Conservation (phyloP, 768 basidiomycete genomes). For the Phlebiopsis gigantea region DNA sequence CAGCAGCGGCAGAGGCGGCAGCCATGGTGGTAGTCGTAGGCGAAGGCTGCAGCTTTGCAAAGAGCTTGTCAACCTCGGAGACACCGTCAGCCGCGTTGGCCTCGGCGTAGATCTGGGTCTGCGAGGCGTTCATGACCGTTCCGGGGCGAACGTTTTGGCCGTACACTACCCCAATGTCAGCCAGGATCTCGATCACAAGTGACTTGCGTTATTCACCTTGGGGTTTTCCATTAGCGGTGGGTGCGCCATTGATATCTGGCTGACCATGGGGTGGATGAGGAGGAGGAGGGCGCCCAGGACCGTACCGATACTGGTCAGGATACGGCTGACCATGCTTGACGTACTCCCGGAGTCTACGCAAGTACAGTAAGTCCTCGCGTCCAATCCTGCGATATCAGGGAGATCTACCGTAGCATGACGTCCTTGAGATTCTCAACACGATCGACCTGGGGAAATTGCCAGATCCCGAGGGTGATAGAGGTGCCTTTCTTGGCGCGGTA, state of each 20-base stretch:
- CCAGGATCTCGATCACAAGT: background rate
- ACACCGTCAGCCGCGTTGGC: conserved; percentile 10
- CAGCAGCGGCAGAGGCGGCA: conserved; percentile 14
- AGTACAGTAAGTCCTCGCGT: background rate
- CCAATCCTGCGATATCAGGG: background rate
- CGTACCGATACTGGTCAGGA: conserved; percentile 68
- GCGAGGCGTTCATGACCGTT: background rate
- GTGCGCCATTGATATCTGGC: background rate
- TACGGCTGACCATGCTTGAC: conserved; percentile 64
- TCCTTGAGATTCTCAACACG: conserved; percentile 63
- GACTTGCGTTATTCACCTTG: background rate
- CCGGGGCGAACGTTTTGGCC: background rate
- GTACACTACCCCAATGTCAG: background rate
- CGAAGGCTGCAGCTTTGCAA: conserved; percentile 32
- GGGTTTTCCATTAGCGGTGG: background rate
- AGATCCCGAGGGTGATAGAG: conserved; percentile 60
- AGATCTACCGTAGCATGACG: conserved; percentile 58
- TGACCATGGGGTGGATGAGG: conserved; percentile 27
- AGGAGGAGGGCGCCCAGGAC: conserved; percentile 60
- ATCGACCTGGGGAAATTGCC: conserved; percentile 67
- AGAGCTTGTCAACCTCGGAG: conserved; percentile 39
- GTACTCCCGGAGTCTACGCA: conserved; percentile 54
- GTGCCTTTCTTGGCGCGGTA: conserved; percentile 46
- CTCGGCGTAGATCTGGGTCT: background rate
- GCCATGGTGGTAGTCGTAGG: conserved; percentile 6